Evolutionary conservation across 345 rosid species (phyloP), one percentile per base, ranked within the genome.

Genomic region (Ricinus communis): DNA sequence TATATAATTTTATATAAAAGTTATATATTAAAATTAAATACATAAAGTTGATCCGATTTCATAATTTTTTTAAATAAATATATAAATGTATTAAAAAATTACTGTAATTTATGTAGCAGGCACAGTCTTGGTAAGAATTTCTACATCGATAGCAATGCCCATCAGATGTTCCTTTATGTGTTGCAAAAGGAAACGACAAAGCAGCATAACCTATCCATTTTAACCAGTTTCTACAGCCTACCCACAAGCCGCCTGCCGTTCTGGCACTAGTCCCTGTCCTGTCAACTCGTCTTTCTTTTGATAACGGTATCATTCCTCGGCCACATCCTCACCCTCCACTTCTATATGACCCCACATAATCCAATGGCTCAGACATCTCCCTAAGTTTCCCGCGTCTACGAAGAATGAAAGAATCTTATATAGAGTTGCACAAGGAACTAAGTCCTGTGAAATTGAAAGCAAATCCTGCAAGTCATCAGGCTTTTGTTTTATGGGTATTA

Each of bases 211-310:
- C 15, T 31, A 24, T 33, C 5, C 9, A 19, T 60, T 31, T n/a
- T 19, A 60, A 4, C 43, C 22, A 4, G 3, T 46, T 38, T 36
- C 47, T 11, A 19, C 14, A 45, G 27, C n/a, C 65, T 27, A 24
- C 41, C 43, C 65, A 69, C 72, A 45, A 57, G 28, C 52, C 65
- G 28, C 49, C 46, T 15, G 63, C 54, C 40, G 41, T 69, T 55
- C 8, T 2, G 30, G 22, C 36, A 24, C 14, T n/a, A 8, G 45
- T 12, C 31, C 31, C 30, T 36, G 33, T 51, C 49, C 5, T 45
- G 11, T 38, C 63, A 55, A 24, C 63, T 16, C 33, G 19, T 49
- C 59, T n/a, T 43, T n/a, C n/a, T 16, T 25, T 25, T 16, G 27
- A 11, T 18, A 57, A 28, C 28, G 27, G 54, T 7, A 18, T 25